A percentile compares a stretch with the other conserved stretches of the same genome.
phyloP scores from a whole-genome alignment of 208 protist genomes.

The Kentomonas sorsogonicus region DNA sequence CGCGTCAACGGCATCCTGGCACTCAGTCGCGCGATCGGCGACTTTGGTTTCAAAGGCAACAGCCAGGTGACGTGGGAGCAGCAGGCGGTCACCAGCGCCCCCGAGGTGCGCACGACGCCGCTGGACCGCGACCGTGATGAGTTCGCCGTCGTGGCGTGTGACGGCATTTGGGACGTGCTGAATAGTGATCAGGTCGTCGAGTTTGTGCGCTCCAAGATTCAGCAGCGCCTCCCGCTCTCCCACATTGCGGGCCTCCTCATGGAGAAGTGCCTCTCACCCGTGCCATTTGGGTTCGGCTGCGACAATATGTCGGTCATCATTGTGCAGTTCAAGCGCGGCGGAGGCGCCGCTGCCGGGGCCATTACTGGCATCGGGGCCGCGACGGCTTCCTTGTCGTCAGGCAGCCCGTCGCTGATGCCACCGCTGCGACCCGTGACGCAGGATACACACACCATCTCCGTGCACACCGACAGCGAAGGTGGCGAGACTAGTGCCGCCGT shows the following conservation, averaged over 20 bases:
- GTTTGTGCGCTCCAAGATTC: slow-evolving; percentile 65
- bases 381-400: too few relatives aligned
- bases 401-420: too few relatives aligned
- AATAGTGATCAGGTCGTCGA: slow-evolving; percentile 82
- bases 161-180: slow-evolving; percentile 92
- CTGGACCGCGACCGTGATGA: slow-evolving; percentile 79
- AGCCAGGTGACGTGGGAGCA: slow-evolving; percentile 75
- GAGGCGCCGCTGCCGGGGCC: slow-evolving; percentile 9
- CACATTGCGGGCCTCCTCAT: slow-evolving; percentile 71
- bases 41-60: slow-evolving; percentile 92
- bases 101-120: slow-evolving; percentile 59
- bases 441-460: too few relatives aligned
- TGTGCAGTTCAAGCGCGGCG: slow-evolving; percentile 66
- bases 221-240: slow-evolving; percentile 46
- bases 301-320: slow-evolving; percentile 92
- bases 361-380: background rate
- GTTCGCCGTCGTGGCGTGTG: slow-evolving; percentile 88
- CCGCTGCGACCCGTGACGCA: too few relatives aligned
- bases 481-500: too few relatives aligned
- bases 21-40: slow-evolving; percentile 92
- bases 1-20: slow-evolving; percentile 93
- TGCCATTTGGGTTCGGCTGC: slow-evolving; percentile 81
- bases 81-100: slow-evolving; percentile 87
- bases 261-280: slow-evolving; percentile 71
- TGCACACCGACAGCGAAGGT: too few relatives aligned